These are phyloP conservation scores for Pachyrhizus erosus DNA, from an alignment of 306 rosid genomes.

Conservation along the genomic window DNA sequence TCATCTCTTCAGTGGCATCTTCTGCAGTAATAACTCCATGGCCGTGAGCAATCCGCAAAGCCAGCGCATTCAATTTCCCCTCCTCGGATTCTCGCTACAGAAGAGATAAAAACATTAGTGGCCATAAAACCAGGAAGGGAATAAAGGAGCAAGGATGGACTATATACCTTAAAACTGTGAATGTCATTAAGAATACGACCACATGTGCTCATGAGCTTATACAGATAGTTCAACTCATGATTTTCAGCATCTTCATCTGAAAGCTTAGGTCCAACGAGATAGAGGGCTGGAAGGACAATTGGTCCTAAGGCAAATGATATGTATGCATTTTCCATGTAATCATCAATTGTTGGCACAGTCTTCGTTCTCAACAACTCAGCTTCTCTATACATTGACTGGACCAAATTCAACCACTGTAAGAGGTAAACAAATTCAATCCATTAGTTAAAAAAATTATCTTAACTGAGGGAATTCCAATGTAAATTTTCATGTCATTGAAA, in stretches of 20 bases:
- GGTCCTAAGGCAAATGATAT: constrained; percentile 80
- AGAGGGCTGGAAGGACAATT: constrained; percentile 78
- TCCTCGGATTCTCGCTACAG: constrained; percentile 80
- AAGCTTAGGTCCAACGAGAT: constrained; percentile 79
- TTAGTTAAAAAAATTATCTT: constrained; percentile 1
- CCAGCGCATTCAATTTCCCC: constrained; percentile 75
- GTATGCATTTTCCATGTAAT: constrained; percentile 73
- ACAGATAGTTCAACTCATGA: constrained; percentile 58
- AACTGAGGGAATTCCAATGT: not conserved
- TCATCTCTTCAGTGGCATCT: constrained; percentile 55
- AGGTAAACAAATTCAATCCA: constrained; percentile 26
- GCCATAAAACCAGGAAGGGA: not conserved
- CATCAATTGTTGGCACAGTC: constrained; percentile 65
- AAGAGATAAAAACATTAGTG: constrained; percentile 26
- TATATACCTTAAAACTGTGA: constrained; percentile 61
- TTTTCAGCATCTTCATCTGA: constrained; percentile 49
- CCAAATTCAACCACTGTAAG: constrained; percentile 78
- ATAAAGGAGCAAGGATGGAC: not conserved
- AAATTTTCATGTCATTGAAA: not conserved
- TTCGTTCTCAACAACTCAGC: constrained; percentile 68
- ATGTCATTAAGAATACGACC: constrained; percentile 87
- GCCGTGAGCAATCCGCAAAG: constrained; percentile 51
- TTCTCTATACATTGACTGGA: constrained; percentile 75
- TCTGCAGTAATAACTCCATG: constrained; percentile 50
- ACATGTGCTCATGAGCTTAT: constrained; percentile 60